These are phyloP conservation scores for Agaricus blazei DNA, from an alignment of 768 basidiomycete genomes.

Conservation along the genomic window DNA sequence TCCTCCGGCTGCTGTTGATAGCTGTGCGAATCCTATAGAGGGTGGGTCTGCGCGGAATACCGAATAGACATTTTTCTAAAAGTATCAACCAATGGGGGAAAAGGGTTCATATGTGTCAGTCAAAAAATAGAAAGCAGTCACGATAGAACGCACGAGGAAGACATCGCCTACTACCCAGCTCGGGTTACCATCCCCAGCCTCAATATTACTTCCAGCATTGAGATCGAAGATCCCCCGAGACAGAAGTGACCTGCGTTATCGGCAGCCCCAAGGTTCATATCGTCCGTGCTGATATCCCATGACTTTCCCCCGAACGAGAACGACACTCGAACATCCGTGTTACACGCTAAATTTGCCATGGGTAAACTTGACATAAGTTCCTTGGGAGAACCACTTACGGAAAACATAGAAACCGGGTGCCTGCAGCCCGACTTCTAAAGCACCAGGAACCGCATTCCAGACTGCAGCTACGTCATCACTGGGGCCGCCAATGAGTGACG, in stretches of 20 bases:
- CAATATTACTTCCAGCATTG: constrained; percentile 41
- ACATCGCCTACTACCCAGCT: constrained; percentile 69
- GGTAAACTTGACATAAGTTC: not conserved
- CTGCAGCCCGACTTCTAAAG: constrained; percentile 31
- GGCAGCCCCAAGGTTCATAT: constrained; percentile 75
- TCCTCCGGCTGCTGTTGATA: constrained; percentile 39
- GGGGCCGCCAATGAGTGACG: constrained; percentile 89
- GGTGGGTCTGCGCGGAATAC: constrained; percentile 40
- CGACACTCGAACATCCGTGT: constrained; percentile 45
- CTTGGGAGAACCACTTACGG: constrained; percentile 44
- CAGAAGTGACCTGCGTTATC: constrained; percentile 31
- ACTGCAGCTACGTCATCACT: constrained; percentile 50
- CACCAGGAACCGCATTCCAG: constrained; percentile 60
- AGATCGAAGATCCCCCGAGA: constrained; percentile 69
- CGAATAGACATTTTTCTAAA: constrained; percentile 50
- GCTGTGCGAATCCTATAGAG: constrained; percentile 47
- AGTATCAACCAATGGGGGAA: not conserved
- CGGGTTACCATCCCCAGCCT: constrained; percentile 35
- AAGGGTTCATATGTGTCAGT: not conserved
- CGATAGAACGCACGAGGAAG: constrained; percentile 43
- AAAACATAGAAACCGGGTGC: constrained; percentile 70
- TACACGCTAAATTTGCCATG: constrained; percentile 52
- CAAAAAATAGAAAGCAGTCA: not conserved
- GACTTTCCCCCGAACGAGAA: constrained; percentile 73
- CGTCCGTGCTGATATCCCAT: constrained; percentile 71